A percentile compares a stretch with the other conserved stretches of the same genome.
phyloP scores from a whole-genome alignment of 148 eudicot species.

The Dianthus caryophyllus region DNA sequence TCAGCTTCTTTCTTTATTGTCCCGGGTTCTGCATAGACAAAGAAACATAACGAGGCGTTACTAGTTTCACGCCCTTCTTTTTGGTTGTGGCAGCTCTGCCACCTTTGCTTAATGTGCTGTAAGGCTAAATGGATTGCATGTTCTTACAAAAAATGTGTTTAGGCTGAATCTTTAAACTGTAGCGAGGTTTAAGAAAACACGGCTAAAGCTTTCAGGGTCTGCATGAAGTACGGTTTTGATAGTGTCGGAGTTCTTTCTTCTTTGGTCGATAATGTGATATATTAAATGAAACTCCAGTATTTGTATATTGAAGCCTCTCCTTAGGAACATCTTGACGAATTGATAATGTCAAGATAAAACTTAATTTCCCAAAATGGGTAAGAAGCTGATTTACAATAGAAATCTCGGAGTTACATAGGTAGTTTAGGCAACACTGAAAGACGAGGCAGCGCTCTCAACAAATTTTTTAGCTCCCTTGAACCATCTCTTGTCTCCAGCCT shows the following conservation, averaged over 20 bases:
- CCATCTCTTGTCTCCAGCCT: conserved; percentile 99
- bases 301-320: conserved; percentile 18
- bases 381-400: conserved; percentile 32
- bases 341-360: conserved; percentile 19
- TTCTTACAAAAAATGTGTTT: neutral
- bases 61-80: too few species aligned
- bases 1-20: too few species aligned
- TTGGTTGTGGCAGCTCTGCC: too few species aligned
- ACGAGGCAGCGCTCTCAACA: conserved; percentile 67
- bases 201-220: neutral
- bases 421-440: conserved; percentile 79
- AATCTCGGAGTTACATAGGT: conserved; percentile 18
- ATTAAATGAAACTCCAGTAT: conserved; percentile 10
- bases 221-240: neutral
- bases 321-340: conserved; percentile 20
- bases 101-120: too few species aligned
- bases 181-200: neutral
- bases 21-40: too few species aligned
- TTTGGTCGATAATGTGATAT: neutral
- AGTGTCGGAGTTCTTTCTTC: neutral
- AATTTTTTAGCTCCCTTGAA: conserved; percentile 88
- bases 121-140: too few species aligned
- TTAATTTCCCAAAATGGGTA: conserved; percentile 16
- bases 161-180: neutral
- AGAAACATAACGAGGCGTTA: too few species aligned